Conservation (phyloP, 345 rosid species). For the Gossypium rotundifolium region DNA sequence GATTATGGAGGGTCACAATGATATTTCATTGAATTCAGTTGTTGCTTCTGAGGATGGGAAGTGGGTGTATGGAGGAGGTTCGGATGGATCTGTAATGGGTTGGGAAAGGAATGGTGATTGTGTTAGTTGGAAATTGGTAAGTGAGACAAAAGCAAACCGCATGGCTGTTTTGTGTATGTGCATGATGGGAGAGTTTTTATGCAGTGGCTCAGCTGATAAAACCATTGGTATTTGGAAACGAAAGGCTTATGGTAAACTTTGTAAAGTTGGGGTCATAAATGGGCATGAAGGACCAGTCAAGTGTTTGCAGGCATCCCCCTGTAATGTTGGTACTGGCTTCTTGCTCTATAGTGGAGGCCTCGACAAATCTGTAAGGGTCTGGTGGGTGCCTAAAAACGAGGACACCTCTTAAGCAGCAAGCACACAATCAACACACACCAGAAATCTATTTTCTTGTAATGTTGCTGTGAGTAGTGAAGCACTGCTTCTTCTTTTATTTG, state of each 20-base stretch:
- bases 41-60: slow-evolving; percentile 61
- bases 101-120: slow-evolving; percentile 57
- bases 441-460: slow-evolving; percentile 12
- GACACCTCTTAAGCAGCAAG: neutral
- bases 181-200: slow-evolving; percentile 52
- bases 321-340: slow-evolving; percentile 55
- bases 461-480: slow-evolving; percentile 15
- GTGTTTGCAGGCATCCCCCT: slow-evolving; percentile 72
- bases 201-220: slow-evolving; percentile 90
- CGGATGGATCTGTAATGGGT: slow-evolving; percentile 82
- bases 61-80: slow-evolving; percentile 77
- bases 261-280: slow-evolving; percentile 46
- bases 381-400: slow-evolving; percentile 71
- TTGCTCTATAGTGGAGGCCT: slow-evolving; percentile 90
- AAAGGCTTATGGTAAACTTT: slow-evolving; percentile 40
- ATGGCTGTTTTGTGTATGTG: slow-evolving; percentile 75
- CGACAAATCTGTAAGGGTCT: slow-evolving; percentile 81
- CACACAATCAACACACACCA: slow-evolving; percentile 1
- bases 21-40: slow-evolving; percentile 67
- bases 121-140: slow-evolving; percentile 48
- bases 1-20: slow-evolving; percentile 65
- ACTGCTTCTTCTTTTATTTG: slow-evolving; percentile 27
- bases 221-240: slow-evolving; percentile 78
- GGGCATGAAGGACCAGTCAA: slow-evolving; percentile 93
- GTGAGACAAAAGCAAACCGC: slow-evolving; percentile 63